Base-by-base conservation (phyloP, 148 eudicot genomes). In the Cornus kousa region DNA sequence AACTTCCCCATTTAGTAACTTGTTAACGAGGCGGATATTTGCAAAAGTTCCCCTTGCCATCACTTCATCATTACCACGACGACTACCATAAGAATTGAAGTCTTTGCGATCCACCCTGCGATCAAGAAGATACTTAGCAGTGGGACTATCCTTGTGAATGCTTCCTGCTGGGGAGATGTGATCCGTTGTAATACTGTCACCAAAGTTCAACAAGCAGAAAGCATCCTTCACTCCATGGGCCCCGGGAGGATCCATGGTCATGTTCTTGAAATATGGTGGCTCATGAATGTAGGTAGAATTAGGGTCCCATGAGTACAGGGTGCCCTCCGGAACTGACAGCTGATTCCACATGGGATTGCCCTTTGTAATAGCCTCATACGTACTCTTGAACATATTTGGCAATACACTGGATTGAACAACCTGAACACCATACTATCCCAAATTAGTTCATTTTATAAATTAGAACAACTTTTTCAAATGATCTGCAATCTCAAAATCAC, bases 21-120 rank as follows among this genome's bases (percentile, higher is more conserved):
- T 88, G 82, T 85, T 88, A 28, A 85, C 88, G 39, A 88, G 71
- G 31, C 88, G 90, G 65, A 88, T 88, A 74, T 88, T 88, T 32
- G 87, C 90, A 85, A 88, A 88, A 74, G 90, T 88, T 28, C 90
- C 90, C 32, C 90, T 79, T 7, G 88, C 90, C 90, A 88, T 88
- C 32, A 85, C 84, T 77, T 88, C 90, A 85, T 88, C 90, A 80
- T 88, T 88, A 82, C 90, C 88, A 59, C 90, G 86, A 13, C 90
- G 88, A 55, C 90, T 88, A n/a, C 90, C 90, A 78, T 88, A 88
- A 19, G 90, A 88, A 19, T 88, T 88, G 76, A 88, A 88, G 75
- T 88, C 90, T 81, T 81, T 88, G 71, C 90, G 86, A 48, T 88
- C 85, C 60, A 88, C 90, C 65, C 90, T 85, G 68, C 82, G 85